Base-by-base conservation (phyloP, 2,329 filamentous ascomycete species). In the Nothophaeocryptopus gaeumannii region DNA sequence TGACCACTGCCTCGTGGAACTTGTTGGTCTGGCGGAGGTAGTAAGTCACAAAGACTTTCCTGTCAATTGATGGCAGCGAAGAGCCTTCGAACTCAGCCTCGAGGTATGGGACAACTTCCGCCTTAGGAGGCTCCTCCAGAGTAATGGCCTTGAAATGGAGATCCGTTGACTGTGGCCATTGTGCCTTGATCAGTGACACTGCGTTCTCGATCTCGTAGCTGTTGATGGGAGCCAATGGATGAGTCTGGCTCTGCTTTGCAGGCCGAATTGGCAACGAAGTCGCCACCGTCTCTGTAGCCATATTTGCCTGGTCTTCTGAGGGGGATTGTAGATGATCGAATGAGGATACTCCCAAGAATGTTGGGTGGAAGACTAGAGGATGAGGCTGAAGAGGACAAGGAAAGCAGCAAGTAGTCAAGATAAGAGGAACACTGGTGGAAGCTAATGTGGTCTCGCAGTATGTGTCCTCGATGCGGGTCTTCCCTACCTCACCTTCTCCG, bases 71-170 rank as follows among this genome's bases (percentile, higher is more conserved):
- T 15, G 58, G 60, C 33, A 51, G 53, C 8, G 47, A 73, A 81
- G 51, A 40, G 29, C 65, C 63, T 15, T 55, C 36, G 42, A 55
- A 58, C 40, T 67, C 65, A 11, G 64, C 64, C 13, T 67, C 62
- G 8, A 69, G 50, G 35, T 63, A 69, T 13, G 62, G 60, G 1
- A 66, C 44, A 16, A 60, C 52, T 30, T 67, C 64, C 5, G 58
- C 62, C 46, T 69, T 69, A 1, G 61, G 50, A 4, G 67, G 67
- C 50, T 69, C 67, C 34, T 66, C 57, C 5, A 69, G 58, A 4
- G 63, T 86, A 43, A 89, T 78, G 58, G 78, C 79, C 70, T 88
- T 88, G 75, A 82, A 83, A 44, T 83, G 78, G 37, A 84, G 64
- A 29, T 78, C 72, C 2, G 76, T 78, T 16, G 74, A 72, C 10